Evolutionary conservation across 1,284 basidiomycete genomes (phyloP).

Genomic region (Malassezia yamatoensis): DNA sequence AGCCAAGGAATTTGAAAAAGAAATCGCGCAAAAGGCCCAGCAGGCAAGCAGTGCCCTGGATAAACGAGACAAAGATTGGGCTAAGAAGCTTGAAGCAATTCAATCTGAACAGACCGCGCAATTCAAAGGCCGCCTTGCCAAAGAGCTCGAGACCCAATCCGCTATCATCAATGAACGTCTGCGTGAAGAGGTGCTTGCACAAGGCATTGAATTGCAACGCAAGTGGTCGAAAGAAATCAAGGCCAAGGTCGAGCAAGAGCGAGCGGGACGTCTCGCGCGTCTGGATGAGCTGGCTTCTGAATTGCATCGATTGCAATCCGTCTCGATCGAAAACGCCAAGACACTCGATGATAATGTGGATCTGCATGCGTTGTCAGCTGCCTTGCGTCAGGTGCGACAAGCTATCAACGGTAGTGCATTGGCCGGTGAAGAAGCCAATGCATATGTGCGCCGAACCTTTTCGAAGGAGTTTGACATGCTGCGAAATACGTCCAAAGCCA

Average conservation of each 20-base stretch:
- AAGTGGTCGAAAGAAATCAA: constrained; percentile 95
- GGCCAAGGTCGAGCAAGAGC: constrained; percentile 87
- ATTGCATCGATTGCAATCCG: constrained; percentile 77
- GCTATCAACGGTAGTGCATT: constrained; percentile 53
- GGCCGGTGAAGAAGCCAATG: constrained; percentile 46
- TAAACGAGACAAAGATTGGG: constrained; percentile 75
- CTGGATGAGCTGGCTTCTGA: constrained; percentile 83
- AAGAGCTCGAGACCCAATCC: constrained; percentile 76
- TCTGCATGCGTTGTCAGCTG: constrained; percentile 59
- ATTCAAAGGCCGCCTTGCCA: constrained; percentile 76
- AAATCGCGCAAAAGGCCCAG: constrained; percentile 73
- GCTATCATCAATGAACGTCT: constrained; percentile 77
- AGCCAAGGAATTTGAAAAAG: constrained; percentile 67
- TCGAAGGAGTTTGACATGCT: constrained; percentile 77
- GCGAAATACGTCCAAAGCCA: constrained; percentile 54
- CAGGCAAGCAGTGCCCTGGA: constrained; percentile 72
- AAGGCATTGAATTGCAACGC: constrained; percentile 92
- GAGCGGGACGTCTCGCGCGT: constrained; percentile 85
- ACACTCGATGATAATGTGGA: constrained; percentile 82
- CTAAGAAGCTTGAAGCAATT: constrained; percentile 71
- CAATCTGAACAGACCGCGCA: constrained; percentile 62
- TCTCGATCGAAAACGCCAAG: constrained; percentile 78
- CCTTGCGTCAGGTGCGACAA: constrained; percentile 47
- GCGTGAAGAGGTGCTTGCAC: constrained; percentile 85
- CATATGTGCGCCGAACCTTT: constrained; percentile 64